Evolutionary conservation across 1,139 yeast genomes (phyloP), one percentile per base, ranked within the genome.

Genomic region (Magnusiomyces suaveolens): DNA sequence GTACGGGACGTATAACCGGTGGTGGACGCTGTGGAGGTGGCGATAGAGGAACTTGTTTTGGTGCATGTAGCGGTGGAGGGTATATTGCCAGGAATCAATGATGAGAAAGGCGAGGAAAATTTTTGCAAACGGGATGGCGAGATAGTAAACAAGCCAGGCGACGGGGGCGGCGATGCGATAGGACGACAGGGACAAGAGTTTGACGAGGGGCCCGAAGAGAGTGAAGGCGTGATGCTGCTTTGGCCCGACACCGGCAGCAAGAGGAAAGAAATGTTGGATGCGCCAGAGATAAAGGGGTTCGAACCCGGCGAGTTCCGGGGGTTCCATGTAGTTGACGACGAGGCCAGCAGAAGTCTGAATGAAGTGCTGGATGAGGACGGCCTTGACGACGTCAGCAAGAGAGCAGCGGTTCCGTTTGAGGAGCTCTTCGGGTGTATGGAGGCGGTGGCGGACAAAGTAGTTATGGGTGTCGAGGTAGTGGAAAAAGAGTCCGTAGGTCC

Each of bases 71-170:
- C 96, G 79, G 69, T 92, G 98, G 60, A 89, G 75, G 77, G 83
- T 81, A 70, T 86, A 89, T 72, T 92, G 98, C 98, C 98, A 92
- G 4, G 95, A 77, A 69, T 92, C 98, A 64, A 92, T 79, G 59
- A 92, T 74, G 53, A 81, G 68, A 64, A 88, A 83, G 2, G 95
- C 96, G 44, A 77, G 52, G 14, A 72, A 52, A 43, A 89, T 70
- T 61, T 82, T 82, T 14, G 80, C 43, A 0, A 73, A 52, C 0
- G 96, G 81, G 65, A 80, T 71, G n/a, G 63, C 63, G 43, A 54
- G 52, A 52, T 60, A 57, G 61, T 68, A 48, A 82, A 88, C 65
- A 79, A 83, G 70, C 75, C 75, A 68, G 18, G 66, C 66, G 14
- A 58, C 55, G 2, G 52, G 38, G 25, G 41, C 16, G 2, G 53